phyloP scores from a whole-genome alignment of 2,329 filamentous ascomycete genomes.

The Penicillium sp. region DNA sequence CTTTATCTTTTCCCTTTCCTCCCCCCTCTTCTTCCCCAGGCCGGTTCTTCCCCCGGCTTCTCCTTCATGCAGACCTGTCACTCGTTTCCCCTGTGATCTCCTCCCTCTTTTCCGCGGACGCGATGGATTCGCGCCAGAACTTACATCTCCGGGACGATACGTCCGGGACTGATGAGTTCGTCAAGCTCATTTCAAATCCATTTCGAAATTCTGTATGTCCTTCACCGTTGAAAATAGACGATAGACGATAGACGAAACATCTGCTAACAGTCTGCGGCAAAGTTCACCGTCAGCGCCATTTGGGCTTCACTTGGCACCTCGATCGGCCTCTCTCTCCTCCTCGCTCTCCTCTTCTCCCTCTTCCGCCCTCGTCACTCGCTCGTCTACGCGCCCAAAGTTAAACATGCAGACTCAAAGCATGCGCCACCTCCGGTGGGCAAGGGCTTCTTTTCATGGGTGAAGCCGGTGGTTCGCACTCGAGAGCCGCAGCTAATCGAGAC shows the following conservation, averaged over 20 bases:
- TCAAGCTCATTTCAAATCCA: conserved; percentile 50
- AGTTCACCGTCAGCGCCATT: conserved; percentile 67
- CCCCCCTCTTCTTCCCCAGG: conserved; percentile 19
- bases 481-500: conserved; percentile 79
- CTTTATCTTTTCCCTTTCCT: conserved; percentile 10
- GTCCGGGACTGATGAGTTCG: conserved; percentile 42
- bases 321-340: conserved; percentile 71
- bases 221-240: background rate
- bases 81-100: conserved; percentile 19
- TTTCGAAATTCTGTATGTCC: conserved; percentile 46
- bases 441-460: conserved; percentile 85
- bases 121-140: conserved; percentile 31
- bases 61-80: conserved; percentile 21
- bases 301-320: conserved; percentile 81
- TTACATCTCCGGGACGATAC: conserved; percentile 30
- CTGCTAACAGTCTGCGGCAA: conserved; percentile 14
- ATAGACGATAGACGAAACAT: background rate
- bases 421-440: conserved; percentile 84
- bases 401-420: conserved; percentile 89
- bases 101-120: conserved; percentile 7
- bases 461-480: conserved; percentile 74
- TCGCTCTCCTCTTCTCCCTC: conserved; percentile 83
- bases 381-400: conserved; percentile 92
- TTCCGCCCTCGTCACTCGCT: conserved; percentile 88
- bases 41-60: conserved; percentile 17